phyloP scores from a whole-genome alignment of 2,329 filamentous ascomycete genomes.

The Cadophora malorum region DNA sequence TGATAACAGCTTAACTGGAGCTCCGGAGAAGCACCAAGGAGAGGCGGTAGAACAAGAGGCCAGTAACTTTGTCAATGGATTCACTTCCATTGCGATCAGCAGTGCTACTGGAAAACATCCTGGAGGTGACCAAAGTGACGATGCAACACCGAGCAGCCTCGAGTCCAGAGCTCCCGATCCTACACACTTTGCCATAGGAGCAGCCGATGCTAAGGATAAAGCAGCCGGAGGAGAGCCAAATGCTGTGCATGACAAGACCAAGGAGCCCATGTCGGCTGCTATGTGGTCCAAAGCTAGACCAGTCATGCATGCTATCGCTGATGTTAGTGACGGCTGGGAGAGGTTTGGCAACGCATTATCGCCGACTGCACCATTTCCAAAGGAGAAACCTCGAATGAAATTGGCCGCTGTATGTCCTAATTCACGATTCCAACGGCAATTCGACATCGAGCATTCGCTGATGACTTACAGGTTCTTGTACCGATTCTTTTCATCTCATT shows the following conservation, averaged over 20 bases:
- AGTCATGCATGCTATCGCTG: constrained; percentile 69
- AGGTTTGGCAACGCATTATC: constrained; percentile 66
- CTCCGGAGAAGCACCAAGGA: constrained; percentile 82
- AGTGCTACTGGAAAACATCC: constrained; percentile 81
- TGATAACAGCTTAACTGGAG: constrained; percentile 78
- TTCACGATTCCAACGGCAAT: neutral
- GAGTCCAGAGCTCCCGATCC: constrained; percentile 66
- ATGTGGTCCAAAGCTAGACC: constrained; percentile 81
- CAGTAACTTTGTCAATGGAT: constrained; percentile 77
- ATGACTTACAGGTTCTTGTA: constrained; percentile 45
- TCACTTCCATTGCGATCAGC: constrained; percentile 74
- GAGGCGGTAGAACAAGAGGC: constrained; percentile 86
- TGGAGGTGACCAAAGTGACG: constrained; percentile 56
- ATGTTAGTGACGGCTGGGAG: constrained; percentile 67
- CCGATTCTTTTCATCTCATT: constrained; percentile 60
- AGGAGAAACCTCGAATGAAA: constrained; percentile 55
- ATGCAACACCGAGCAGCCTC: constrained; percentile 40
- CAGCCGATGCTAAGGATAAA: constrained; percentile 58
- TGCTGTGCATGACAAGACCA: constrained; percentile 73
- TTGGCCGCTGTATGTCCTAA: constrained; percentile 53
- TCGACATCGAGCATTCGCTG: neutral
- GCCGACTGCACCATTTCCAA: constrained; percentile 60
- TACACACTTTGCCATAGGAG: constrained; percentile 58
- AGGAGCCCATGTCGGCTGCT: constrained; percentile 75
- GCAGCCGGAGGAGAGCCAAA: constrained; percentile 57